Percentiles rank a stretch among this genome's conserved stretches.
These are phyloP conservation scores for Macrotyloma uniflorum DNA, from an alignment of 306 rosid species.

Conservation along the genomic window DNA sequence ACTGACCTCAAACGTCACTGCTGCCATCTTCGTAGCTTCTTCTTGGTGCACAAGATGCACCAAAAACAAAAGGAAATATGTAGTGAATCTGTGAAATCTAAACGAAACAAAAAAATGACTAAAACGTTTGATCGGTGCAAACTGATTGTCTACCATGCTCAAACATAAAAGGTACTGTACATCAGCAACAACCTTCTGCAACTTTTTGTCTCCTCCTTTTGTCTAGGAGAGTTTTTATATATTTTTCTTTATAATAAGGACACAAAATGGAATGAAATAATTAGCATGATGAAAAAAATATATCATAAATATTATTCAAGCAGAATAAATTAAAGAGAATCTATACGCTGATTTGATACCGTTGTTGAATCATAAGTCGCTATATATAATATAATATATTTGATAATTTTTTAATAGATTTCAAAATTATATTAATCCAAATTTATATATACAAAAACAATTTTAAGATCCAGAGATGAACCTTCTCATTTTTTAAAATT, in stretches of 20 bases:
- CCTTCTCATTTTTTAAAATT: too few relatives aligned
- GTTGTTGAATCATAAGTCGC: too few relatives aligned
- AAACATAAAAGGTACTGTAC: neutral
- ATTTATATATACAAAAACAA: too few relatives aligned
- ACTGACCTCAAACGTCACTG: conserved; percentile 40
- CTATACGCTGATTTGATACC: too few relatives aligned
- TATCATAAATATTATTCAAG: neutral
- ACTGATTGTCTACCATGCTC: conserved; percentile 2
- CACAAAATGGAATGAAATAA: neutral
- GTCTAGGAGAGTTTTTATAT: neutral
- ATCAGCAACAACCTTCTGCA: neutral
- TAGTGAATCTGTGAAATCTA: neutral
- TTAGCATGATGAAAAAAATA: neutral
- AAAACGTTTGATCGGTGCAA: neutral
- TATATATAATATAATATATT: too few relatives aligned
- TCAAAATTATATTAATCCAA: too few relatives aligned
- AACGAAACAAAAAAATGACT: neutral
- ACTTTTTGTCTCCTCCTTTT: neutral
- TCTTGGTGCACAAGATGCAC: neutral
- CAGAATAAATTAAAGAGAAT: too few relatives aligned
- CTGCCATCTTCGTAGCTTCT: neutral
- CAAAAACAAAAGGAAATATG: neutral
- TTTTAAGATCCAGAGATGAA: too few relatives aligned
- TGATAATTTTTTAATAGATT: too few relatives aligned
- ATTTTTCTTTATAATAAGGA: neutral